These are phyloP conservation scores for Xylogone sp. DNA, from an alignment of 2,329 filamentous ascomycete genomes.

Conservation along the genomic window DNA sequence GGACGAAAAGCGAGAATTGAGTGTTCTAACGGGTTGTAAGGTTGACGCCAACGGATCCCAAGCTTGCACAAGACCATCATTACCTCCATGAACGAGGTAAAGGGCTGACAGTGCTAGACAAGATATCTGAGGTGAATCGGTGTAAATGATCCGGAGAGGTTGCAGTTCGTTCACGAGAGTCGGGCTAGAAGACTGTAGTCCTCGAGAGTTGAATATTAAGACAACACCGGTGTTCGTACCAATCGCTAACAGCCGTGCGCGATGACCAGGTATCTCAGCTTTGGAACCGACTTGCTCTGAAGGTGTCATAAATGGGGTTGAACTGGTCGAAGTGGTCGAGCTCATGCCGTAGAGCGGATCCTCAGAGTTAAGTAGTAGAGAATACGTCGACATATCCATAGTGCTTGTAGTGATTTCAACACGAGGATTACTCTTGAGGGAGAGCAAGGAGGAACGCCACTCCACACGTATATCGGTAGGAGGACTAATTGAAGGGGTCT, in stretches of 20 bases:
- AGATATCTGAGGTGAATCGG: constrained; percentile 84
- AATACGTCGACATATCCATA: constrained; percentile 71
- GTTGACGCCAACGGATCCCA: constrained; percentile 94
- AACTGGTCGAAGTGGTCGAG: constrained; percentile 37
- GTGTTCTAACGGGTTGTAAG: constrained; percentile 72
- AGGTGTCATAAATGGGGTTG: constrained; percentile 21
- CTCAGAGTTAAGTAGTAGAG: constrained; percentile 68
- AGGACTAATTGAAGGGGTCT: constrained; percentile 10
- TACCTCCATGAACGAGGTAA: constrained; percentile 89
- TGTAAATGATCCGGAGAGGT: constrained; percentile 79
- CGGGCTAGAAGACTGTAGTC: constrained; percentile 50
- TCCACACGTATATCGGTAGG: constrained; percentile 47
- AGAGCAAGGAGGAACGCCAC: constrained; percentile 62
- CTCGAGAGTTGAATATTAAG: constrained; percentile 80
- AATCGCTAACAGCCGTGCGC: constrained; percentile 74
- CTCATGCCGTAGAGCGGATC: constrained; percentile 66
- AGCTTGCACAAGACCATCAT: constrained; percentile 89
- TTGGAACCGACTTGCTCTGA: constrained; percentile 18
- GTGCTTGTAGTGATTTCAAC: constrained; percentile 65
- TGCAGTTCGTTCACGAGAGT: constrained; percentile 55
- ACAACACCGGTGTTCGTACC: constrained; percentile 78
- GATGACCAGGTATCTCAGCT: constrained; percentile 75
- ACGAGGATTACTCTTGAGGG: constrained; percentile 55
- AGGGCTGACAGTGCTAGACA: constrained; percentile 79
- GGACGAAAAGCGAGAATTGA: constrained; percentile 81